Percentiles rank a stretch among this genome's conserved stretches.
Evolutionary conservation across 176 grass and related monocot genomes (phyloP).

Genomic region (Hyparrhenia diplandra): DNA sequence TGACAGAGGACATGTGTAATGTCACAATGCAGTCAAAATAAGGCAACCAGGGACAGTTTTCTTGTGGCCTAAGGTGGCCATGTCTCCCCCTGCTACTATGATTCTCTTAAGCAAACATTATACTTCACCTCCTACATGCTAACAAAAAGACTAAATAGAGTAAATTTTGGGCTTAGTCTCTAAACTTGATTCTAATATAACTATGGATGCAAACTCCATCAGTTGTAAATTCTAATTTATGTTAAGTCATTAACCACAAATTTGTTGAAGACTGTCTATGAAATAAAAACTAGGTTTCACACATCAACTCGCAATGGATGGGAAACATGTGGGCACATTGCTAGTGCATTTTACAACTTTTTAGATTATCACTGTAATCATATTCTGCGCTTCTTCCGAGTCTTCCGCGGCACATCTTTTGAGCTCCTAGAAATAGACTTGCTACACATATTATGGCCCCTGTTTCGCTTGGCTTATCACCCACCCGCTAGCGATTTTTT

Average conservation of each 20-base stretch:
- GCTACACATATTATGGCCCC: not conserved
- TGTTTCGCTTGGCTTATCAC: too few species aligned
- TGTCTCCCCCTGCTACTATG: not conserved
- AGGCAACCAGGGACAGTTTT: not conserved
- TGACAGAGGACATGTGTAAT: not conserved
- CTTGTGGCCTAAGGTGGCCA: not conserved
- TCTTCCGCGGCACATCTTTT: not conserved
- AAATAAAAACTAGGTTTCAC: not conserved
- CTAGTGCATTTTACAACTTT: not conserved
- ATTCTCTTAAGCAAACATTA: not conserved
- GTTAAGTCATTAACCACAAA: not conserved
- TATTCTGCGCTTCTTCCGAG: not conserved
- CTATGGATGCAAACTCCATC: not conserved
- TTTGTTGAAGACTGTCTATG: not conserved
- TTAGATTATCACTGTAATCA: not conserved
- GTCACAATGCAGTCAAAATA: not conserved
- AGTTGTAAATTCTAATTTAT: not conserved
- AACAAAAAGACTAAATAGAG: not conserved
- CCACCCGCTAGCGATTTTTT: too few species aligned
- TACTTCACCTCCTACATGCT: not conserved
- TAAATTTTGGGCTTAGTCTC: not conserved
- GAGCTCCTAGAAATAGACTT: not conserved
- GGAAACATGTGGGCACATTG: not conserved
- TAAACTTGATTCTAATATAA: conserved; percentile 6
- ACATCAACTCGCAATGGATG: conserved; percentile 2